Base-by-base conservation (phyloP, 176 grass and related monocot species). In the Oryza punctata region DNA sequence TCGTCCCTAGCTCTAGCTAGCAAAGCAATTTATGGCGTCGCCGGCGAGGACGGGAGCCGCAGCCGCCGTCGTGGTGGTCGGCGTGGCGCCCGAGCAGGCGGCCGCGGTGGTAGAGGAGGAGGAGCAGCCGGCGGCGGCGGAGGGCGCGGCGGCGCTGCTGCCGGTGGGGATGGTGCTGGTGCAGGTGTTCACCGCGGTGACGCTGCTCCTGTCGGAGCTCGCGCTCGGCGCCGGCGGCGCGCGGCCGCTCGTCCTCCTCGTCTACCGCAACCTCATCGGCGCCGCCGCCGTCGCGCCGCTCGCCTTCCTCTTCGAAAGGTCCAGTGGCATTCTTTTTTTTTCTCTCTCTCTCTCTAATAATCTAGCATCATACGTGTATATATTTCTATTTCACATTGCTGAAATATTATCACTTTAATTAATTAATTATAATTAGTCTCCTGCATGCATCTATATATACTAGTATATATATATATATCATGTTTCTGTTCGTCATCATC, bases 181-280 rank as follows among this genome's bases (percentile, higher is more conserved):
- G 54, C 83, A 90, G 49, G 19, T 68, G 23, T 67, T 90, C 24
- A 78, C 83, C 1, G 67, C 46, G 59, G 67, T 70, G 25, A 78
- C 72, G 72, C 46, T 91, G 15, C 72, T 91, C n/a, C 40, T 91
- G 15, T 77, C 72, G 10, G 84, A 84, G 81, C 33, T 91, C 0
- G 90, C 72, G 4, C 65, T 91, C 69, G 78, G 35, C 78, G 24
- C 44, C 57, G 90, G 85, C 57, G 90, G 82, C 33, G 88, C 82
- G 78, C 27, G 23, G 2, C 82, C 78, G 44, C 82, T 78, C 65
- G 77, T 67, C 24, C 73, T 85, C 77, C 76, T 91, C 65, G 78
- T 37, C 52, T 91, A 91, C 69, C 89, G 89, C 67, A 80, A 88
- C 57, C 26, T 78, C 78, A 15, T 78, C 9, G 90, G 63, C 3